These are phyloP conservation scores for Lentinula boryana DNA, from an alignment of 768 basidiomycete species.

Conservation along the genomic window DNA sequence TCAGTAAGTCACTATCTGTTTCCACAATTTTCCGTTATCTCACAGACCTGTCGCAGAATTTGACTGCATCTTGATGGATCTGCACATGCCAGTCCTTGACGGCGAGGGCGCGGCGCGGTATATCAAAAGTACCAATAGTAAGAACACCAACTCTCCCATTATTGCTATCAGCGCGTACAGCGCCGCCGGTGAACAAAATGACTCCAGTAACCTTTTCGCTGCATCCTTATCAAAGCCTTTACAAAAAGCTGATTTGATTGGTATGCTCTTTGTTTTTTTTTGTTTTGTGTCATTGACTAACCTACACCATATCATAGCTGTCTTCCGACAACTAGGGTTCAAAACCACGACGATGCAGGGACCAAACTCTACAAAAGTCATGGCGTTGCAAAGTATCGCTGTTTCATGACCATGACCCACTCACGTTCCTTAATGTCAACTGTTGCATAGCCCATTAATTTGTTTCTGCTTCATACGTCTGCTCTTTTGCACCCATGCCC, in stretches of 20 bases:
- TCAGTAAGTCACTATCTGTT: constrained; percentile 58
- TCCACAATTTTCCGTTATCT: constrained; percentile 12
- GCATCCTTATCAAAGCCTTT: constrained; percentile 86
- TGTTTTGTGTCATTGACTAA: neutral
- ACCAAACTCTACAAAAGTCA: constrained; percentile 45
- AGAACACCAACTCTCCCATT: constrained; percentile 89
- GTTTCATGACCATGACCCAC: constrained; percentile 25
- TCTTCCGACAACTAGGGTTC: constrained; percentile 87
- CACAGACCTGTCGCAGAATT: constrained; percentile 54
- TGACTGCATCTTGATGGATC: constrained; percentile 92
- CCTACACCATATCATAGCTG: constrained; percentile 23
- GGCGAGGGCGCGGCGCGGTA: constrained; percentile 96
- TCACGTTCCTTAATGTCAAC: constrained; percentile 3
- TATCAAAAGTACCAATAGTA: constrained; percentile 95
- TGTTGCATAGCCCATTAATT: constrained; percentile 8
- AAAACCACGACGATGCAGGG: constrained; percentile 73
- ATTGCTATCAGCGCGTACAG: constrained; percentile 89
- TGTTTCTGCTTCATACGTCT: constrained; percentile 3
- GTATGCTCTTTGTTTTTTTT: constrained; percentile 23
- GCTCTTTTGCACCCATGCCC: constrained; percentile 10
- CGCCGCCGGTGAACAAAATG: constrained; percentile 51
- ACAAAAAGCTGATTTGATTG: constrained; percentile 78
- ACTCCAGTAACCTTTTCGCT: constrained; percentile 65
- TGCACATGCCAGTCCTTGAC: constrained; percentile 95
- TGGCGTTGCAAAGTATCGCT: constrained; percentile 27